These are phyloP conservation scores for Calonectria crousiana DNA, from an alignment of 2,329 filamentous ascomycete species.

Conservation along the genomic window DNA sequence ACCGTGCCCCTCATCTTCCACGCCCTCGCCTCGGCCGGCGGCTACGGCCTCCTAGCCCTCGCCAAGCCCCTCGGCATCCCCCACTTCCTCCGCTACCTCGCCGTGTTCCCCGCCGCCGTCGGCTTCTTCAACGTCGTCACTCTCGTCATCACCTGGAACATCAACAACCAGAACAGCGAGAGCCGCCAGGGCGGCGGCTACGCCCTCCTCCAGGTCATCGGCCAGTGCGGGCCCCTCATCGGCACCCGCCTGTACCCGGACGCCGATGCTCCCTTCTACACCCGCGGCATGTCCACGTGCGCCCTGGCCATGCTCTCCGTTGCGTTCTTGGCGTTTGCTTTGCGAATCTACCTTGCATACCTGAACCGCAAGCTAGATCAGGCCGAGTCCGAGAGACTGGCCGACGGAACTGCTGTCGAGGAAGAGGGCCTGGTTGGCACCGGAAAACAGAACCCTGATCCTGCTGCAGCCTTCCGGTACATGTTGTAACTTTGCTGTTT, in stretches of 20 bases:
- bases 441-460: slow-evolving; percentile 35
- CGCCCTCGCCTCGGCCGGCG: slow-evolving; percentile 73
- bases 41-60: slow-evolving; percentile 72
- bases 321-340: slow-evolving; percentile 63
- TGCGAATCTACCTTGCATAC: slow-evolving; percentile 66
- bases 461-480: slow-evolving; percentile 55
- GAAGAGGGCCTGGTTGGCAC: slow-evolving; percentile 56
- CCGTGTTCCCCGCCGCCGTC: slow-evolving; percentile 80
- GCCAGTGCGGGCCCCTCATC: slow-evolving; percentile 82
- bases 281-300: slow-evolving; percentile 72
- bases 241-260: slow-evolving; percentile 75
- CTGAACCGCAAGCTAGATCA: slow-evolving; percentile 62
- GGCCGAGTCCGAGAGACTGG: slow-evolving; percentile 44
- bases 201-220: slow-evolving; percentile 83
- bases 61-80: slow-evolving; percentile 60
- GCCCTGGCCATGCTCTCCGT: slow-evolving; percentile 73
- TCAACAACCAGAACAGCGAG: slow-evolving; percentile 84
- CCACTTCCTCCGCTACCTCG: slow-evolving; percentile 73
- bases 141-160: slow-evolving; percentile 86
- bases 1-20: slow-evolving; percentile 76
- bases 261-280: slow-evolving; percentile 71
- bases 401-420: slow-evolving; percentile 46
- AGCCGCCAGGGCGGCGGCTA: slow-evolving; percentile 81
- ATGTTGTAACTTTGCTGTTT: slow-evolving; percentile 54
- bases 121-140: slow-evolving; percentile 90